phyloP scores from a whole-genome alignment of 768 basidiomycete genomes.

The Lactarius sanguifluus region DNA sequence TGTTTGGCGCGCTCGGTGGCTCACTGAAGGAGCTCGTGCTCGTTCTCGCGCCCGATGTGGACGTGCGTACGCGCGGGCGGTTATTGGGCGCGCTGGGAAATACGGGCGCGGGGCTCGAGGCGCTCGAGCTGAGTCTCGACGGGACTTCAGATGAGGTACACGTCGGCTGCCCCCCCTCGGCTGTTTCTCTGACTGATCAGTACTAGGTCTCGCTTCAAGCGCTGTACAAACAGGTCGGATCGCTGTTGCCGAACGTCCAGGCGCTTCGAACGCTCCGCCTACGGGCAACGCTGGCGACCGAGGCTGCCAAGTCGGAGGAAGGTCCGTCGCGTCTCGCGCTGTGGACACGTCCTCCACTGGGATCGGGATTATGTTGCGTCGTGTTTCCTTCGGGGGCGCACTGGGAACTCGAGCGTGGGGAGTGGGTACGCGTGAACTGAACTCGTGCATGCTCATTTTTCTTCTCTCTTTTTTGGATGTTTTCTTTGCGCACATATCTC shows the following conservation, averaged over 20 bases:
- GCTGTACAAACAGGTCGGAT: constrained; percentile 35
- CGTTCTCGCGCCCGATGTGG: constrained; percentile 31
- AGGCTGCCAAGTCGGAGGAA: constrained; percentile 39
- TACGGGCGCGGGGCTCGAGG: constrained; percentile 33
- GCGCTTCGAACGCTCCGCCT: constrained; percentile 35
- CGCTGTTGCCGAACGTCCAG: constrained; percentile 34
- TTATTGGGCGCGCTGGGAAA: constrained; percentile 36
- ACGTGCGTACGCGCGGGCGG: constrained; percentile 37
- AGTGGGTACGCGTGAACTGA: constrained; percentile 16
- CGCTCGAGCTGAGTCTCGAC: constrained; percentile 33
- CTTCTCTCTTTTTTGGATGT: background rate
- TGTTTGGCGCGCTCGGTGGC: constrained; percentile 33
- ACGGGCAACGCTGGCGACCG: constrained; percentile 41
- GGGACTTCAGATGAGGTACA: constrained; percentile 36
- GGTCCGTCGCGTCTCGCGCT: constrained; percentile 33
- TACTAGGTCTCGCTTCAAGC: constrained; percentile 28
- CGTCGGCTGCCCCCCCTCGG: background rate
- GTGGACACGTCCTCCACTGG: constrained; percentile 33
- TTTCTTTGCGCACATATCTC: background rate
- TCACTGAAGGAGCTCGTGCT: constrained; percentile 26
- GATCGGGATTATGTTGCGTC: constrained; percentile 31
- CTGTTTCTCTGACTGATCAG: background rate
- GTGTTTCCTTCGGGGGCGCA: constrained; percentile 35
- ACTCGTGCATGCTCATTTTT: background rate
- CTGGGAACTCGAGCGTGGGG: constrained; percentile 29